Conservation (phyloP, 2,329 filamentous ascomycete genomes). For the Alternaria consortialis region DNA sequence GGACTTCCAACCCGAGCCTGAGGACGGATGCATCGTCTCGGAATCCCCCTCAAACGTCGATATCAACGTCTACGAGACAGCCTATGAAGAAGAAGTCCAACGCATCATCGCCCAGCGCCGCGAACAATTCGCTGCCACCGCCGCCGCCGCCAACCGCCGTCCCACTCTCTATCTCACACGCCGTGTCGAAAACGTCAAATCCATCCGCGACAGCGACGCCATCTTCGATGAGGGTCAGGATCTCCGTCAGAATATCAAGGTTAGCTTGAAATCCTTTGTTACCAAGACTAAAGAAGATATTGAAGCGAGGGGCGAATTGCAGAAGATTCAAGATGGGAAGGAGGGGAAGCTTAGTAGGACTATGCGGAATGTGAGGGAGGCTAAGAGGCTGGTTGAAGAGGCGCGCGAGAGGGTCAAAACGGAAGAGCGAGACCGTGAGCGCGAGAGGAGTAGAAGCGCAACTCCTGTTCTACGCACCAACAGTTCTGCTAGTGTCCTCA, state of each 20-base stretch:
- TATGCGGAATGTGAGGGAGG: conserved; percentile 44
- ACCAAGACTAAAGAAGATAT: conserved; percentile 48
- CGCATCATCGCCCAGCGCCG: conserved; percentile 66
- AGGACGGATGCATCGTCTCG: conserved; percentile 67
- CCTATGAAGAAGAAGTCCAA: conserved; percentile 83
- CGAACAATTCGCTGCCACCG: conserved; percentile 39
- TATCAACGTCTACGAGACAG: conserved; percentile 86
- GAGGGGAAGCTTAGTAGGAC: conserved; percentile 44
- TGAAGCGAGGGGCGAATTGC: conserved; percentile 42
- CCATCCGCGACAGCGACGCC: conserved; percentile 45
- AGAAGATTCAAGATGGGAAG: conserved; percentile 46
- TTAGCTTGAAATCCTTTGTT: conserved; percentile 47
- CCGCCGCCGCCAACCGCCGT: conserved; percentile 32
- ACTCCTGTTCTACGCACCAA: conserved; percentile 36
- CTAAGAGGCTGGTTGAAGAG: conserved; percentile 47
- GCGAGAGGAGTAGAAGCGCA: conserved; percentile 35
- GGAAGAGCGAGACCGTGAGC: conserved; percentile 40
- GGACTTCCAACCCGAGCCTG: conserved; percentile 51
- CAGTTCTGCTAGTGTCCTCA: conserved; percentile 30
- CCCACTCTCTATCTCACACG: conserved; percentile 67
- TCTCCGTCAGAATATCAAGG: conserved; percentile 40
- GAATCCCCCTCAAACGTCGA: conserved; percentile 87
- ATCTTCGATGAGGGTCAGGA: conserved; percentile 44
- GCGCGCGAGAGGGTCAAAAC: conserved; percentile 44
- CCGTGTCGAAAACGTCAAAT: conserved; percentile 57